These are phyloP conservation scores for Medicago arabica DNA, from an alignment of 306 rosid species.

Conservation along the genomic window DNA sequence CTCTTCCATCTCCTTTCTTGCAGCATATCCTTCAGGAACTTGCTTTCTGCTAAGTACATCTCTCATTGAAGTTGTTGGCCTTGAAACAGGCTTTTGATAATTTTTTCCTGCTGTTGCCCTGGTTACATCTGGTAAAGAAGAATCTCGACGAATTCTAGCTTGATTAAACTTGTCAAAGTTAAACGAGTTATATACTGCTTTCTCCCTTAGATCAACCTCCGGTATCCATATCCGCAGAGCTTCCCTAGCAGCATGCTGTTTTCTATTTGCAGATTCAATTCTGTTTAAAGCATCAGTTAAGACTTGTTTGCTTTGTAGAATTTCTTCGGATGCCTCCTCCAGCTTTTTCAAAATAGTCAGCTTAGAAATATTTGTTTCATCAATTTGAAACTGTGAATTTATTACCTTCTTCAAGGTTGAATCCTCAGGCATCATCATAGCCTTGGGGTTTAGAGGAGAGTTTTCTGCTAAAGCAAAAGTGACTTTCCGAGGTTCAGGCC, in stretches of 20 bases:
- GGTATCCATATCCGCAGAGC: constrained; percentile 74
- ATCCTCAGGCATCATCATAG: constrained; percentile 52
- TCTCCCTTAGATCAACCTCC: constrained; percentile 54
- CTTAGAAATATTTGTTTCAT: constrained; percentile 61
- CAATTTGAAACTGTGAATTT: constrained; percentile 61
- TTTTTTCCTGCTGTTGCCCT: constrained; percentile 45
- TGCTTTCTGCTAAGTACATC: constrained; percentile 93
- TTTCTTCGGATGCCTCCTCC: constrained; percentile 84
- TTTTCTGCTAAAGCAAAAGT: constrained; percentile 51
- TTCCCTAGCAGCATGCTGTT: constrained; percentile 78
- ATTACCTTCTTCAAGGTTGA: constrained; percentile 57
- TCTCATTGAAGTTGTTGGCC: constrained; percentile 79
- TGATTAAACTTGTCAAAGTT: constrained; percentile 49
- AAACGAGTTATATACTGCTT: constrained; percentile 46
- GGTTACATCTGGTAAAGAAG: constrained; percentile 52
- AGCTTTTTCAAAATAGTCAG: constrained; percentile 63
- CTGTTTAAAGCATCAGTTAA: constrained; percentile 83
- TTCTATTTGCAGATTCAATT: constrained; percentile 73
- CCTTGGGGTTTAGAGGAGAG: constrained; percentile 50
- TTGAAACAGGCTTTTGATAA: constrained; percentile 60
- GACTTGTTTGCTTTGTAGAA: constrained; percentile 68
- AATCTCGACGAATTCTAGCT: constrained; percentile 45
- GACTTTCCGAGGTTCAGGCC: constrained; percentile 66
- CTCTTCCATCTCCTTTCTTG: constrained; percentile 57
- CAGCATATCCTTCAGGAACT: constrained; percentile 61